Evolutionary conservation across 2,329 filamentous ascomycete genomes (phyloP), one percentile per base, ranked within the genome.

Genomic region (Arachnomyces sp.): DNA sequence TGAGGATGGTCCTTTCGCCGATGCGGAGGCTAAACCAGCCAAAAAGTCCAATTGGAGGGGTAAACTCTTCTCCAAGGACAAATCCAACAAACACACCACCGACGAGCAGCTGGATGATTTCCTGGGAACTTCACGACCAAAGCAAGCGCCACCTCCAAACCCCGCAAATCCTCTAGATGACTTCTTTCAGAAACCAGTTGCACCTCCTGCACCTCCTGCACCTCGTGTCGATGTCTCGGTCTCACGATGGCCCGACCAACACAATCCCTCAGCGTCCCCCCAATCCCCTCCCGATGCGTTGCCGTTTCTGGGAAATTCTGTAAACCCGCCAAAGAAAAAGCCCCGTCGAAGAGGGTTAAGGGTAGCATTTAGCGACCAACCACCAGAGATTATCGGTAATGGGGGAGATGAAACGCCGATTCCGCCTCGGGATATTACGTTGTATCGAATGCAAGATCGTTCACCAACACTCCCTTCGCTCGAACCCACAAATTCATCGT

Each of bases 371-470:
- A 75, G 74, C 38, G 78, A 85, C 50, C 74, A 73, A 7, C 71
- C 74, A 40, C 88, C 89, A 5, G 83, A 87, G 34, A 65, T 95
- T 46, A 95, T 96, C 55, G 90, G 90, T 34, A 82, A 90, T 61
- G 90, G 90, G 43, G 90, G 90, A 28, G 90, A 95, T 55, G 88
- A 95, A 60, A 82, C 84, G 40, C 80, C 85, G 39, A 67, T 75
- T 7, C 84, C 85, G 2, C 76, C 80, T 2, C 69, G 78, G 14
- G 84, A 92, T 56, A 82, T 95, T 40, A 80, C 78, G 4, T 73
- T 69, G 56, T 69, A 44, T 56, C 58, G 51, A 53, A 60, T 14
- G 61, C 55, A 14, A 59, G 53, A 5, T 5, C 21, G 21, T 11
- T 59, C 55, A 43, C 59, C 47, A 34, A 59, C 50, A 17, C 16